phyloP scores from a whole-genome alignment of 305 asterid species.

The Fraxinus albicans region DNA sequence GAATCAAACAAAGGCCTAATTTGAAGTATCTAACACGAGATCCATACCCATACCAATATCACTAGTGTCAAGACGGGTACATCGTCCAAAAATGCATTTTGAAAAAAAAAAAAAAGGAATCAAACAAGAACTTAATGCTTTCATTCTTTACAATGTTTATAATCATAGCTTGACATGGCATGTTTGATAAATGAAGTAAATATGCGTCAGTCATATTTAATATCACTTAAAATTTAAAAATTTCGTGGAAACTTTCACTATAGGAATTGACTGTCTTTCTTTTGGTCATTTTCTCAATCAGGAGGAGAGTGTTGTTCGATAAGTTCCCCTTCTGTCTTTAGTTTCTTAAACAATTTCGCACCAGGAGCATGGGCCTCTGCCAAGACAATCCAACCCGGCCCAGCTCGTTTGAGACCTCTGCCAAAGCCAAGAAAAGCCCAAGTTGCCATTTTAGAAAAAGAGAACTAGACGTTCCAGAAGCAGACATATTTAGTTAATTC shows the following conservation, averaged over 20 bases:
- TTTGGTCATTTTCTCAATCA: not conserved
- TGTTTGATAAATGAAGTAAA: not conserved
- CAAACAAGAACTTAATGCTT: not conserved
- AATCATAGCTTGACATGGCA: not conserved
- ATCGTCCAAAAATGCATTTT: too few relatives aligned
- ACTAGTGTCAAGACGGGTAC: too few relatives aligned
- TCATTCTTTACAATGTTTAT: not conserved
- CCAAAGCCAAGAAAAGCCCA: not conserved
- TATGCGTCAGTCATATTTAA: not conserved
- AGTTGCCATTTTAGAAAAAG: slow-evolving; percentile 11
- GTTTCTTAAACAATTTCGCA: not conserved
- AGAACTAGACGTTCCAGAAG: not conserved
- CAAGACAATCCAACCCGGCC: not conserved
- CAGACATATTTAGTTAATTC: not conserved
- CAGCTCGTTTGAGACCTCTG: not conserved
- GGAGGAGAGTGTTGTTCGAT: not conserved
- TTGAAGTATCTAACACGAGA: too few relatives aligned
- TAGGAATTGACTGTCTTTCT: not conserved
- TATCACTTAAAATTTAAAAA: not conserved
- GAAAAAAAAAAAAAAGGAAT: too few relatives aligned
- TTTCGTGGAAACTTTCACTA: not conserved
- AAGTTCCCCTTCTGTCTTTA: not conserved
- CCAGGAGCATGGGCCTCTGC: not conserved
- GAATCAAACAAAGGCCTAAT: too few relatives aligned
- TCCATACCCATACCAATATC: too few relatives aligned